Percentiles rank a stretch among this genome's conserved stretches.
These are phyloP conservation scores for Pseudocercospora cruenta DNA, from an alignment of 2,329 filamentous ascomycete species.

Conservation along the genomic window DNA sequence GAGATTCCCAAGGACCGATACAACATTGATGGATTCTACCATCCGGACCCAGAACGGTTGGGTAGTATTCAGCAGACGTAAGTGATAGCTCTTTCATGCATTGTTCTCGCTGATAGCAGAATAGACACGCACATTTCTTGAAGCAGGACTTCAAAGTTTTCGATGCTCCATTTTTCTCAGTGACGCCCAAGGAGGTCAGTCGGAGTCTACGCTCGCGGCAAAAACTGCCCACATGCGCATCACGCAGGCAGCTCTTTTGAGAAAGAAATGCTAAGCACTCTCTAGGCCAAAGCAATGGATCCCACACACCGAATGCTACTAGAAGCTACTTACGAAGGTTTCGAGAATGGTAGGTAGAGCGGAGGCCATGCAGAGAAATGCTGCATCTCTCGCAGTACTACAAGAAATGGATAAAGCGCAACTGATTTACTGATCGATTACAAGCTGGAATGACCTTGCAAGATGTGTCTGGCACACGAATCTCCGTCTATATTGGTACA, in stretches of 20 bases:
- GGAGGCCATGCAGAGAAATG: not conserved
- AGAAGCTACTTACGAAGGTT: constrained; percentile 15
- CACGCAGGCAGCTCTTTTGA: too few species aligned
- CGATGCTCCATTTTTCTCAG: constrained; percentile 29
- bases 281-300: constrained; percentile 11
- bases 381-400: not conserved
- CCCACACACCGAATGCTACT: constrained; percentile 14
- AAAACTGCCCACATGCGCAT: too few species aligned
- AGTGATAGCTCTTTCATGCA: not conserved
- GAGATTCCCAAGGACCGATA: constrained; percentile 13
- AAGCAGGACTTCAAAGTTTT: constrained; percentile 24
- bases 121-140: constrained; percentile 20
- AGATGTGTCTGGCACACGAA: constrained; percentile 16
- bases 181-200: constrained; percentile 20
- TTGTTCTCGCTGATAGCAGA: not conserved
- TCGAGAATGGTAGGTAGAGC: constrained; percentile 16
- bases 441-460: constrained; percentile 17
- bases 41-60: constrained; percentile 13
- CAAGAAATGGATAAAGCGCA: not conserved
- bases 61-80: constrained; percentile 14
- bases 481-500: constrained; percentile 22
- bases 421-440: not conserved
- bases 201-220: too few species aligned
- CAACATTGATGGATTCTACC: constrained; percentile 20
- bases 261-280: not conserved